Percentiles rank a stretch among this genome's conserved stretches.
Conservation (phyloP, 2,329 filamentous ascomycete species). For the Penicillium rolfsii region DNA sequence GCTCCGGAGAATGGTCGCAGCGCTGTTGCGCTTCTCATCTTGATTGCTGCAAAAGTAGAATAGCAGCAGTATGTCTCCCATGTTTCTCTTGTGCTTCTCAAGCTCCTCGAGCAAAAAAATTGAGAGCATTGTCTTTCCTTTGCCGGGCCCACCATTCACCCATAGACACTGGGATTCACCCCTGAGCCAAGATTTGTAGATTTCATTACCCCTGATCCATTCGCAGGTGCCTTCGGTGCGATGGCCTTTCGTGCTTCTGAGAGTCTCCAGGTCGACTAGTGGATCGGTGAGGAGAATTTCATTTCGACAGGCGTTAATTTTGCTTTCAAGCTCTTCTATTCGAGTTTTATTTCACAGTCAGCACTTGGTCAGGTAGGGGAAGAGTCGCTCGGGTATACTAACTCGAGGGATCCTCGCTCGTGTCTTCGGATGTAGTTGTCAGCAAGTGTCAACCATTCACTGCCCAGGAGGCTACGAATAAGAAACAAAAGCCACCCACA, state of each 20-base stretch:
- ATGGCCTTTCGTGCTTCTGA: background rate
- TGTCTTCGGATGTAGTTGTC: background rate
- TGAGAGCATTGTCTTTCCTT: background rate
- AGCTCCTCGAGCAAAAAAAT: background rate
- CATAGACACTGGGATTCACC: background rate
- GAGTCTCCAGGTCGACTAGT: background rate
- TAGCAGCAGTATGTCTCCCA: background rate
- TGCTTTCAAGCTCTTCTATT: background rate
- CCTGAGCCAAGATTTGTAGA: background rate
- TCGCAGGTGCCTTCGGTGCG: background rate
- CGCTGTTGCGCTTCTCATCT: background rate
- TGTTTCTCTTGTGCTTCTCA: background rate
- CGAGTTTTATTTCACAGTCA: too few species aligned
- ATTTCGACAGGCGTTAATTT: background rate
- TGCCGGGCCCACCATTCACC: background rate
- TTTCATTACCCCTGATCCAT: background rate
- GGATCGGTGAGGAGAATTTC: background rate
- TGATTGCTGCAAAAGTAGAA: background rate
- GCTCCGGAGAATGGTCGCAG: background rate
- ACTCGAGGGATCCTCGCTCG: background rate
- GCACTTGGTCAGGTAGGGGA: too few species aligned
- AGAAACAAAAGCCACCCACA: background rate
- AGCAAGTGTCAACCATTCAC: too few species aligned
- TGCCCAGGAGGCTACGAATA: background rate
- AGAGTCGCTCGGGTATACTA: background rate